A percentile compares a stretch with the other conserved stretches of the same genome.
These are phyloP conservation scores for Candida cerambycidarum DNA, from an alignment of 805 yeast genomes.

Conservation along the genomic window DNA sequence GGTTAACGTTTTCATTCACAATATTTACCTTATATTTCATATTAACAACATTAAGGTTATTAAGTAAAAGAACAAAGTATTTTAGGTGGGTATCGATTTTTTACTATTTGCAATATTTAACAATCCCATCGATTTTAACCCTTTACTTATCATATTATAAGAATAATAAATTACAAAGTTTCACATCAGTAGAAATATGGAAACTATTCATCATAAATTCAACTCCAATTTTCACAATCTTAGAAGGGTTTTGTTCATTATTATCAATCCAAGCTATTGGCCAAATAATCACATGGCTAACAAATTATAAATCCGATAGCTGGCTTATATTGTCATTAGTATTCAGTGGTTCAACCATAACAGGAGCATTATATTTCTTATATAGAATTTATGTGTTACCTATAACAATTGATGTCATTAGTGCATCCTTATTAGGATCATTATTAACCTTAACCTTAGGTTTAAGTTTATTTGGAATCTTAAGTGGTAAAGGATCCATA, in stretches of 20 bases:
- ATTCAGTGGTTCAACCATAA: conserved; percentile 69
- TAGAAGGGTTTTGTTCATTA: conserved; percentile 92
- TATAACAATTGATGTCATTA: conserved; percentile 62
- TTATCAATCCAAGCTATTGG: conserved; percentile 92
- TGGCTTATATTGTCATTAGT: conserved; percentile 78
- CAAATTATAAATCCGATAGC: conserved; percentile 60
- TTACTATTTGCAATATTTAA: conserved; percentile 78
- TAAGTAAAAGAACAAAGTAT: conserved; percentile 42
- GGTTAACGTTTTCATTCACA: conserved; percentile 78
- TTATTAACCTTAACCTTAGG: conserved; percentile 73
- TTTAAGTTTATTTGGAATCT: conserved; percentile 79
- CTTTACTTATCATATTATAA: conserved; percentile 58
- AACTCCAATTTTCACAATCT: conserved; percentile 83
- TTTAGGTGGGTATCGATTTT: conserved; percentile 49
- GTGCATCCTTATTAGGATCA: conserved; percentile 85
- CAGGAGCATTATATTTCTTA: conserved; percentile 75
- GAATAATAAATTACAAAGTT: conserved; percentile 13
- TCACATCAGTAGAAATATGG: conserved; percentile 59
- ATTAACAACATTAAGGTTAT: conserved; percentile 69
- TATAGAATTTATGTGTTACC: conserved; percentile 82
- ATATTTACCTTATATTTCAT: conserved; percentile 57
- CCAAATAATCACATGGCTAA: conserved; percentile 71
- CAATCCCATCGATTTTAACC: conserved; percentile 79
- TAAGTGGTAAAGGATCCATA: conserved; percentile 83
- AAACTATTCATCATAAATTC: conserved; percentile 66